These are phyloP conservation scores for Herpotrichia juniperi DNA, from an alignment of 2,329 filamentous ascomycete genomes.

Conservation along the genomic window DNA sequence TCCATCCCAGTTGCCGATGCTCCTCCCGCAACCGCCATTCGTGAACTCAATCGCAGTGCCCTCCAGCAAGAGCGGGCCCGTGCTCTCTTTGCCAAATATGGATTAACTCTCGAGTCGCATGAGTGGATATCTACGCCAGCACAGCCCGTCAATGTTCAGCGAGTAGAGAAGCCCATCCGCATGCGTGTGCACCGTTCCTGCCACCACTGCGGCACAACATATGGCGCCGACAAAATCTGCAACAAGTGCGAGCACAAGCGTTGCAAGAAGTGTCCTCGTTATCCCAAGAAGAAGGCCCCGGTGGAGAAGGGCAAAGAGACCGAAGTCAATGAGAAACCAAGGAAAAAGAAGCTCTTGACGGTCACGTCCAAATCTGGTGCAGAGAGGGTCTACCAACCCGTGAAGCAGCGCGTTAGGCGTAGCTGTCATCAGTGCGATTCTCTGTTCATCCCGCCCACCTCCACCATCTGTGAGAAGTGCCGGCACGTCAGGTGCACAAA, in stretches of 20 bases:
- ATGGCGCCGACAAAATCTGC: slow-evolving; percentile 76
- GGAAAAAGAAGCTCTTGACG: slow-evolving; percentile 59
- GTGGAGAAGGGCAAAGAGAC: slow-evolving; percentile 38
- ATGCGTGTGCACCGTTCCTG: slow-evolving; percentile 81
- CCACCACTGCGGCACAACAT: slow-evolving; percentile 78
- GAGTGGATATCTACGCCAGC: slow-evolving; percentile 39
- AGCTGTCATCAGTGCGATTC: slow-evolving; percentile 76
- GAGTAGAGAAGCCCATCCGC: slow-evolving; percentile 76
- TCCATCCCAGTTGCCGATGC: slow-evolving; percentile 3
- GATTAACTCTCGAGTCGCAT: slow-evolving; percentile 48
- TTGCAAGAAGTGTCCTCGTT: slow-evolving; percentile 80
- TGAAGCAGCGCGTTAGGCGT: slow-evolving; percentile 74
- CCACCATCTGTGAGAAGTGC: slow-evolving; percentile 71
- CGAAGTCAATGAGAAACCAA: slow-evolving; percentile 56
- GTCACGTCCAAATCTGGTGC: slow-evolving; percentile 70
- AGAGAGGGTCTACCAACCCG: slow-evolving; percentile 73
- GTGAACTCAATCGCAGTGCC: slow-evolving; percentile 36
- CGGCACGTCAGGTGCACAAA: slow-evolving; percentile 77
- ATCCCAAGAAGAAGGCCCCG: slow-evolving; percentile 68
- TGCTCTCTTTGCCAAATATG: slow-evolving; percentile 51
- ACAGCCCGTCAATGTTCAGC: slow-evolving; percentile 46
- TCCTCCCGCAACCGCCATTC: slow-evolving; percentile 9
- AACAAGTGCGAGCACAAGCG: slow-evolving; percentile 76
- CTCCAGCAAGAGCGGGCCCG: slow-evolving; percentile 48
- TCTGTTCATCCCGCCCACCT: slow-evolving; percentile 58